These are phyloP conservation scores for Pseudomonodictys pantanalensis DNA, from an alignment of 495 filamentous ascomycete species.

Conservation along the genomic window DNA sequence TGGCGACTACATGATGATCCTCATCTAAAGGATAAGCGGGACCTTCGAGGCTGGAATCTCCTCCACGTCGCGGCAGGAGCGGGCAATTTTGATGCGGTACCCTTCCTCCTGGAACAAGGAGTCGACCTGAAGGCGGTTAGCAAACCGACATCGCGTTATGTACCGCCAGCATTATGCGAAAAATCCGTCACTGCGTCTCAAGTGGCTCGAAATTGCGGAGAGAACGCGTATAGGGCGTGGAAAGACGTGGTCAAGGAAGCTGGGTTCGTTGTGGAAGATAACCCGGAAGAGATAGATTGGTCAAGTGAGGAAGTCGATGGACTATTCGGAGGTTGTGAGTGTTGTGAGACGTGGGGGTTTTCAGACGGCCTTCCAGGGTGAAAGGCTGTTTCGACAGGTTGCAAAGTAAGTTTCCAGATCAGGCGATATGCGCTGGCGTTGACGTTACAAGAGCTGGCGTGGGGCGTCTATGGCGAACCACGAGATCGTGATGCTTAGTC, in stretches of 20 bases:
- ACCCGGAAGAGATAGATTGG: slow-evolving; percentile 1
- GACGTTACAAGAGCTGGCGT: too few relatives aligned
- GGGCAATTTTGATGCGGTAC: not conserved
- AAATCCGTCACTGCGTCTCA: not conserved
- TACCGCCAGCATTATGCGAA: not conserved
- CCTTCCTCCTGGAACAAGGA: not conserved
- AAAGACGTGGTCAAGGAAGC: not conserved
- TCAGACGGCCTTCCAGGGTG: too few relatives aligned
- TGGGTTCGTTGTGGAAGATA: not conserved
- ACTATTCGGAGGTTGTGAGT: not conserved
- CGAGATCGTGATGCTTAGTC: too few relatives aligned
- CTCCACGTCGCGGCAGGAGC: not conserved
- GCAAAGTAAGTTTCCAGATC: too few relatives aligned
- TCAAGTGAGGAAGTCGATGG: not conserved
- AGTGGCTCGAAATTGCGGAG: not conserved
- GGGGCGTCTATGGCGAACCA: too few relatives aligned
- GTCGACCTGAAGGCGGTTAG: not conserved
- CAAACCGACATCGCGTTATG: slow-evolving; percentile 4
- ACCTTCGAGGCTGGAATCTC: slow-evolving; percentile 7
- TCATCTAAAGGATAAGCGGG: not conserved
- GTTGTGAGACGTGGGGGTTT: not conserved
- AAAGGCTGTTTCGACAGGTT: too few relatives aligned
- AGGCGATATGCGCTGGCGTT: too few relatives aligned
- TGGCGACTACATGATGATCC: not conserved
- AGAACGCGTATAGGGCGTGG: not conserved